These are phyloP conservation scores for Eucalyptus lansdowneana DNA, from an alignment of 345 rosid species.

Conservation along the genomic window DNA sequence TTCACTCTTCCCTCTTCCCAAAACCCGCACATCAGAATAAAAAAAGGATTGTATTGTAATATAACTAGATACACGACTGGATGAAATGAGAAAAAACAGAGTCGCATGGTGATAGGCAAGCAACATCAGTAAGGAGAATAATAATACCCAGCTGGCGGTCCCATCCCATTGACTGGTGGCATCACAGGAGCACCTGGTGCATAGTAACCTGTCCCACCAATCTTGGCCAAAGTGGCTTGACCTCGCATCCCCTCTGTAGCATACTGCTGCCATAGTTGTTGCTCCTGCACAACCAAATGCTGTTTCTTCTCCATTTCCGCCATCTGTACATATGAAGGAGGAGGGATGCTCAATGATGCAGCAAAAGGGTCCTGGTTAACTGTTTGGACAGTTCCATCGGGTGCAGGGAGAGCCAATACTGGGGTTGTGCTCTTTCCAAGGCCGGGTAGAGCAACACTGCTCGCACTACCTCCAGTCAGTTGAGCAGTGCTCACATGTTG, in stretches of 20 bases:
- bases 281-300: conserved; percentile 55
- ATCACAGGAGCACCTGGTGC: conserved; percentile 18
- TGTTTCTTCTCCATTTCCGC: conserved; percentile 81
- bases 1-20: background rate
- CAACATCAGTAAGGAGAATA: conserved; percentile 20
- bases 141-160: conserved; percentile 37
- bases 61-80: background rate
- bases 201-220: conserved; percentile 19
- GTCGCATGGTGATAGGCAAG: background rate
- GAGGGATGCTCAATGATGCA: conserved; percentile 50
- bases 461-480: conserved; percentile 74
- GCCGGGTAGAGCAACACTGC: conserved; percentile 66
- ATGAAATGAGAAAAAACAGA: background rate
- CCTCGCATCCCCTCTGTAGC: conserved; percentile 66
- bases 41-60: background rate
- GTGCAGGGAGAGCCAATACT: conserved; percentile 69
- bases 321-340: conserved; percentile 77
- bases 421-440: conserved; percentile 31
- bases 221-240: conserved; percentile 41
- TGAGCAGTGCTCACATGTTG: conserved; percentile 66
- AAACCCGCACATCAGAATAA: background rate
- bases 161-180: conserved; percentile 36
- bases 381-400: conserved; percentile 52
- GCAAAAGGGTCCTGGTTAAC: conserved; percentile 61
- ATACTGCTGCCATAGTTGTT: conserved; percentile 59